Percentiles rank a stretch among this genome's conserved stretches.
phyloP scores from a whole-genome alignment of 2,329 filamentous ascomycete genomes.

The Nigrospora sphaerica region DNA sequence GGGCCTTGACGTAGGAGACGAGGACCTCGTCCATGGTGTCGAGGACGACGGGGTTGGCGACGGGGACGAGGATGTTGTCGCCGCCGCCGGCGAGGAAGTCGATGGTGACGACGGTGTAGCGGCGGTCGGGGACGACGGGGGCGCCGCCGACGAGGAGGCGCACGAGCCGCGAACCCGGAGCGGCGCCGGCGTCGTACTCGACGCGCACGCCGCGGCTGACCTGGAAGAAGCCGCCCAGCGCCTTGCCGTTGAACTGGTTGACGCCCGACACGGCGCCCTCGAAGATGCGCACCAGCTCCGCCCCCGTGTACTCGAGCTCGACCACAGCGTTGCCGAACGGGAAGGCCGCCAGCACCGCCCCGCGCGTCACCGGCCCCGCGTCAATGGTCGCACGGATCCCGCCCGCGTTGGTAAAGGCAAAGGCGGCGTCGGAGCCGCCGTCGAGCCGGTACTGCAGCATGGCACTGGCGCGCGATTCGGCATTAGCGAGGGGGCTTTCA shows the following conservation, averaged over 20 bases:
- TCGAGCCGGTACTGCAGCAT: conserved; percentile 54
- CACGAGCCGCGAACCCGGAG: conserved; percentile 42
- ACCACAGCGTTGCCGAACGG: conserved; percentile 61
- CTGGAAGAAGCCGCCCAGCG: conserved; percentile 54
- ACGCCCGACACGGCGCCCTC: conserved; percentile 50
- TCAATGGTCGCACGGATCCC: conserved; percentile 59
- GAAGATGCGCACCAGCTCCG: conserved; percentile 47
- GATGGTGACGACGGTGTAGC: conserved; percentile 53
- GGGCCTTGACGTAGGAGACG: conserved; percentile 36
- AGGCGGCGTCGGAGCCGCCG: conserved; percentile 36
- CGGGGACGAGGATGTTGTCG: conserved; percentile 48
- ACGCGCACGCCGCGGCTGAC: conserved; percentile 49
- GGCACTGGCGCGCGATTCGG: conserved; percentile 27
- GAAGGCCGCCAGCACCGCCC: conserved; percentile 56
- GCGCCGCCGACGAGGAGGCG: conserved; percentile 41
- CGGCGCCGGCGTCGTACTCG: conserved; percentile 46
- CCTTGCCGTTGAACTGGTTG: conserved; percentile 45
- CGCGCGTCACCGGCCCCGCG: conserved; percentile 52
- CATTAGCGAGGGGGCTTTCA: no score
- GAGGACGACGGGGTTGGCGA: conserved; percentile 29
- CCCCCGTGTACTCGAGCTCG: conserved; percentile 45
- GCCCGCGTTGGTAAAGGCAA: conserved; percentile 57
- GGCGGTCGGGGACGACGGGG: conserved; percentile 34
- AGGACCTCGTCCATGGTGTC: conserved; percentile 46
- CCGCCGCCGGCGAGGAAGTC: conserved; percentile 58